Conservation (phyloP, 371 early-diverging fungal genomes). For the Mortierella sp. region DNA sequence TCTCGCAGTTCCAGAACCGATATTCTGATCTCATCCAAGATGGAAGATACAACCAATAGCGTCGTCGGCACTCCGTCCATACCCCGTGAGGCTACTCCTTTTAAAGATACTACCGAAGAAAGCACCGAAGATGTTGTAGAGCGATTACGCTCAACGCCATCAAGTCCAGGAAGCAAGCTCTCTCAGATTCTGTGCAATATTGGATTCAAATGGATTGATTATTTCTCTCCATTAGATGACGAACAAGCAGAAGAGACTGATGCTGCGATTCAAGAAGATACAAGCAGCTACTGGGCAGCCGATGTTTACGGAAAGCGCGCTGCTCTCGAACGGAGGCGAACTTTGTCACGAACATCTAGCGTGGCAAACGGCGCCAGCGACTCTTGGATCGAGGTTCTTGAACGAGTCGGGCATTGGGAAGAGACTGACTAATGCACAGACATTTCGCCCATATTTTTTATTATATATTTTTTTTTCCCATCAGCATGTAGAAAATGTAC, state of each 20-base stretch:
- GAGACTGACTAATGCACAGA: constrained; percentile 20
- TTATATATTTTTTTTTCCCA: not conserved
- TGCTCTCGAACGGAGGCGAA: constrained; percentile 16
- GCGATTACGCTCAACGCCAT: not conserved
- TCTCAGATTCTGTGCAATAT: constrained; percentile 31
- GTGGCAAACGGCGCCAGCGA: constrained; percentile 8
- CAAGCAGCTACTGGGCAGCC: constrained; percentile 27
- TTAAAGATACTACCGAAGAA: not conserved
- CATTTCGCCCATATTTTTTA: not conserved
- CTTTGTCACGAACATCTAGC: constrained; percentile 20
- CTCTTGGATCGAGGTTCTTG: constrained; percentile 26
- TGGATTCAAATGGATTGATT: constrained; percentile 44
- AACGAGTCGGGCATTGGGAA: constrained; percentile 33
- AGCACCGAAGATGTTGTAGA: constrained; percentile 1
- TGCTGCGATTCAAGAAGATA: constrained; percentile 1
- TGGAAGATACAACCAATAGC: too few species aligned
- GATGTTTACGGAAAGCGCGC: constrained; percentile 34
- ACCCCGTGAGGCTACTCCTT: not conserved
- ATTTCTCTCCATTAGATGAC: constrained; percentile 21
- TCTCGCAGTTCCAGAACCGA: not conserved
- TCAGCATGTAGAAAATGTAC: too few species aligned
- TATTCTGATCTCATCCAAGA: not conserved
- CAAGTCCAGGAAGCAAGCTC: constrained; percentile 23
- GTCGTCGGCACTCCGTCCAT: not conserved
- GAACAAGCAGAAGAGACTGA: not conserved